phyloP scores from a whole-genome alignment of 306 rosid species.

The Prunus kanzakura region DNA sequence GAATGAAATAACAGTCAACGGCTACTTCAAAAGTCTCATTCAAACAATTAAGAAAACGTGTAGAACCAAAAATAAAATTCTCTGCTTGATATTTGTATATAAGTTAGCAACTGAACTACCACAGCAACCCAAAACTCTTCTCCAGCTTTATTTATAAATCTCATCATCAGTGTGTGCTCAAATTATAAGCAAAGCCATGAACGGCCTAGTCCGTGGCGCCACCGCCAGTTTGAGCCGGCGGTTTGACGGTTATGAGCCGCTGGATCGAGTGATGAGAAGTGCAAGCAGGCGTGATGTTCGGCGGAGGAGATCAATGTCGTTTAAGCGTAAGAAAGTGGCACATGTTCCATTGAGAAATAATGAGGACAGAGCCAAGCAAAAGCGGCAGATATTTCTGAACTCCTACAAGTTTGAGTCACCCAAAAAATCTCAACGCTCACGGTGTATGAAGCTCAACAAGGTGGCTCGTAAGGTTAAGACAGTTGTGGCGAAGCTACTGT shows the following conservation, averaged over 20 bases:
- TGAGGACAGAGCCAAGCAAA: constrained; percentile 51
- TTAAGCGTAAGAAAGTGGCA: constrained; percentile 11
- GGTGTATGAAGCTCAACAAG: constrained; percentile 28
- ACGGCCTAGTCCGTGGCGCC: constrained; percentile 39
- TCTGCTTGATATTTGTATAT: not conserved
- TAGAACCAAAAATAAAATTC: not conserved
- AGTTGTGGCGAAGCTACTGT: constrained; percentile 29
- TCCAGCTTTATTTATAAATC: not conserved
- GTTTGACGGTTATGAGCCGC: constrained; percentile 32
- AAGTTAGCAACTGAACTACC: not conserved
- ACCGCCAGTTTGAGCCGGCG: constrained; percentile 47
- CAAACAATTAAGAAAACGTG: constrained; percentile 15
- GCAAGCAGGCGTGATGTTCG: not conserved
- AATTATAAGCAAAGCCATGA: constrained; percentile 21
- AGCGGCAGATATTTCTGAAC: constrained; percentile 55
- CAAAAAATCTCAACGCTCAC: constrained; percentile 14
- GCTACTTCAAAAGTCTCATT: not conserved
- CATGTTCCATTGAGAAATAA: constrained; percentile 42
- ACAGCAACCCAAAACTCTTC: constrained; percentile 3
- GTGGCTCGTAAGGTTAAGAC: constrained; percentile 50
- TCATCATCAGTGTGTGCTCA: not conserved
- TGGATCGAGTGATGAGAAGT: constrained; percentile 23
- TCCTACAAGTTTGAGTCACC: constrained; percentile 46
- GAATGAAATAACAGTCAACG: constrained; percentile 24
- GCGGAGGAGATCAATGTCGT: constrained; percentile 10